Conservation (phyloP, 495 filamentous ascomycete genomes). For the Sporormia fimetaria region DNA sequence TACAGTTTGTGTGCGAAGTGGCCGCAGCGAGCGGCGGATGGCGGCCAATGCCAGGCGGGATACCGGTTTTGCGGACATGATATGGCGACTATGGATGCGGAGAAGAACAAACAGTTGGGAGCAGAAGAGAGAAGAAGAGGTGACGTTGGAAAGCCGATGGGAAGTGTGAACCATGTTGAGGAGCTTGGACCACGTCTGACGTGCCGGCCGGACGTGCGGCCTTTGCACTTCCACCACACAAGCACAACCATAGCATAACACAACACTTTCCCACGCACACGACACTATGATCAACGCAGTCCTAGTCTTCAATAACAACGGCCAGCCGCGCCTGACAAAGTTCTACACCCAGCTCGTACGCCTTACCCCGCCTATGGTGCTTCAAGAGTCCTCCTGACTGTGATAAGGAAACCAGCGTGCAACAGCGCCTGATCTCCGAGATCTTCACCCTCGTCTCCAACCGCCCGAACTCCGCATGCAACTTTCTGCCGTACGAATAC, state of each 20-base stretch:
- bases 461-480: slow-evolving; percentile 78
- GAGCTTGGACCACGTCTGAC: no score
- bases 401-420: slow-evolving; percentile 78
- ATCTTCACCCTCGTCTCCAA: slow-evolving; percentile 95
- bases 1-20: not conserved
- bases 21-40: slow-evolving; percentile 10
- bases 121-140: not conserved
- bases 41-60: slow-evolving; percentile 6
- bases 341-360: slow-evolving; percentile 96
- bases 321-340: slow-evolving; percentile 90
- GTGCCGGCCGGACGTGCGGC: no score
- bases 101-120: not conserved
- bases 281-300: slow-evolving; percentile 90
- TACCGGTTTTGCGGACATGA: slow-evolving; percentile 12
- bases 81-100: not conserved
- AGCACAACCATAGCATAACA: no score
- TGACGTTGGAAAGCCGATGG: no score
- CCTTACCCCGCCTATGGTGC: slow-evolving; percentile 9
- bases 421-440: slow-evolving; percentile 91
- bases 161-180: no score
- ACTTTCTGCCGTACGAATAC: slow-evolving; percentile 65
- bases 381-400: slow-evolving; percentile 11
- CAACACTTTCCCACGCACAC: no score
- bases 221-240: no score
- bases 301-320: slow-evolving; percentile 95